Evolutionary conservation across 2,329 filamentous ascomycete species (phyloP).

Genomic region (Fusarium pseudonygamai): DNA sequence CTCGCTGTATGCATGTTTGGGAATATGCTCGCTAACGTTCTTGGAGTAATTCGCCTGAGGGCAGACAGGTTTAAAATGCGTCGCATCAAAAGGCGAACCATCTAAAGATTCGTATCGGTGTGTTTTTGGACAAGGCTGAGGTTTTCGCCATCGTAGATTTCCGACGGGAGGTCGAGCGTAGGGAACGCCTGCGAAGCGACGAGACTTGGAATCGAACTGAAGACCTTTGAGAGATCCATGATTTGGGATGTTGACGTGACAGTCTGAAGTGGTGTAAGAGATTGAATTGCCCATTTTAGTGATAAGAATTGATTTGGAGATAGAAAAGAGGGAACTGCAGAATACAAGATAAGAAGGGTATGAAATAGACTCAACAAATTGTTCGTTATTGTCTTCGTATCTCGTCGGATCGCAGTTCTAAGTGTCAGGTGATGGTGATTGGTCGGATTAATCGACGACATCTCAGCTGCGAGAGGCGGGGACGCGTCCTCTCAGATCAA

Average conservation of each 20-base stretch:
- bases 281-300: constrained; percentile 2
- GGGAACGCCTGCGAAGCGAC: constrained; percentile 49
- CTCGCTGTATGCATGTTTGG: constrained; percentile 8
- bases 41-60: constrained; percentile 16
- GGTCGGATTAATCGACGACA: constrained; percentile 7
- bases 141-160: background rate
- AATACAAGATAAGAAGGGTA: background rate
- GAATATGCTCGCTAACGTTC: constrained; percentile 15
- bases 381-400: background rate
- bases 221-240: constrained; percentile 43
- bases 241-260: background rate
- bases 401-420: background rate
- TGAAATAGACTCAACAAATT: background rate
- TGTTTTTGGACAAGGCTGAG: background rate
- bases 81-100: background rate
- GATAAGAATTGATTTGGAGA: background rate
- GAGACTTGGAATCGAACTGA: constrained; percentile 48
- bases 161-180: constrained; percentile 51
- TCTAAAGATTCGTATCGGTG: background rate
- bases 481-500: background rate
- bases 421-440: background rate
- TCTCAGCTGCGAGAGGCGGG: background rate
- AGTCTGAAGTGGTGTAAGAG: constrained; percentile 10
- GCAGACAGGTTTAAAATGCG: background rate
- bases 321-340: background rate